phyloP scores from a whole-genome alignment of 148 eudicot species.

The Simmondsia chinensis region DNA sequence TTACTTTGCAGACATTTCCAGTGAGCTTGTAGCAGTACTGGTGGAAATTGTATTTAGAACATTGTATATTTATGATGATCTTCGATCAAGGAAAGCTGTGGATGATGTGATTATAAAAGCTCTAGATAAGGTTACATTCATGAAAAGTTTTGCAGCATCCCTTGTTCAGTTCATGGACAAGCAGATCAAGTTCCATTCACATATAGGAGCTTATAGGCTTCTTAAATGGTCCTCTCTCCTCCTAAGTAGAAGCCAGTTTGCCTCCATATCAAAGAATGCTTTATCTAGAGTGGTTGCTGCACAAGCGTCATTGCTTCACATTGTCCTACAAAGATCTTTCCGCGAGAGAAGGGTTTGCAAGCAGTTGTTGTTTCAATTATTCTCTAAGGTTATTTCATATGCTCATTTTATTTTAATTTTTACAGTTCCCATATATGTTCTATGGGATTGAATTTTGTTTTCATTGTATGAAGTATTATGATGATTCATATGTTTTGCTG shows the following conservation, averaged over 20 bases:
- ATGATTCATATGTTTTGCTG: not conserved
- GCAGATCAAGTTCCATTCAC: slow-evolving; percentile 57
- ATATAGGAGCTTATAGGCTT: slow-evolving; percentile 70
- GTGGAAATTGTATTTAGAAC: slow-evolving; percentile 71
- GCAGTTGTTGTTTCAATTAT: slow-evolving; percentile 43
- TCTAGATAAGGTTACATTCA: slow-evolving; percentile 43
- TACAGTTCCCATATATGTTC: not conserved
- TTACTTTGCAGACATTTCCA: slow-evolving; percentile 53
- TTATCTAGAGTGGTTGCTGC: slow-evolving; percentile 59
- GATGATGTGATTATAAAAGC: slow-evolving; percentile 64
- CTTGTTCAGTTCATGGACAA: slow-evolving; percentile 88
- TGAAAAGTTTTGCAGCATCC: slow-evolving; percentile 85
- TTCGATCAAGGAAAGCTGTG: slow-evolving; percentile 74
- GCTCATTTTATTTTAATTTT: not conserved
- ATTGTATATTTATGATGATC: slow-evolving; percentile 69
- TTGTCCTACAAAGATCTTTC: slow-evolving; percentile 54
- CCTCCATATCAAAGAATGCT: slow-evolving; percentile 71
- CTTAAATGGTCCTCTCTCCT: slow-evolving; percentile 83
- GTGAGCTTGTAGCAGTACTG: slow-evolving; percentile 53
- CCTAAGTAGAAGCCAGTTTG: slow-evolving; percentile 62
- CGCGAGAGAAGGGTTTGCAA: slow-evolving; percentile 71
- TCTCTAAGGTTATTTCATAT: slow-evolving; percentile 46
- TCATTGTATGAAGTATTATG: not conserved
- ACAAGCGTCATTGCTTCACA: slow-evolving; percentile 62
- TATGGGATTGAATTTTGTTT: not conserved